Base-by-base conservation (phyloP, 208 protist genomes). In the Leptomonas pyrrhocoris region DNA sequence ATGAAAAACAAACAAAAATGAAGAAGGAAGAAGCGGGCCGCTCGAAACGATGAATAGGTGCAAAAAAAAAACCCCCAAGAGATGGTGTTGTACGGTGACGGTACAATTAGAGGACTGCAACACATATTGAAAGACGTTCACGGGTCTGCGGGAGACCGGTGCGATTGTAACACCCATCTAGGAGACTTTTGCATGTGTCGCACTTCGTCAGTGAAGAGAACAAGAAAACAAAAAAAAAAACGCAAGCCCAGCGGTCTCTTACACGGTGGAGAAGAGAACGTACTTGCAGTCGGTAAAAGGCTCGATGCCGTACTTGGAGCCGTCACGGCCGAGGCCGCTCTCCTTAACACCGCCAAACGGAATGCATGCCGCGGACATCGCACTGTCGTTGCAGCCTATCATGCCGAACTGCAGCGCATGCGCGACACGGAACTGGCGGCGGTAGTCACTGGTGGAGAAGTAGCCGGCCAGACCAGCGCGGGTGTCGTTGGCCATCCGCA, bases 281-380 rank as follows among this genome's bases (percentile, higher is more conserved):
- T 95, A 93, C 79, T 97, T 97, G 66, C 87, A 82, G 75, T 95
- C 81, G 27, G 90, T 38, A 62, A 90, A 97, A 1, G 84, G 68
- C n/a, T 97, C 88, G 58, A 95, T 95, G 56, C 93, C 93, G 64
- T 97, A 94, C 76, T 86, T 90, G 74, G 90, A 94, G 54, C 88
- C 93, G 61, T 97, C 94, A 12, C 88, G 84, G 18, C 94, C 95
- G 21, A 97, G 79, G 25, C 95, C 95, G 65, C 83, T 91, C 30
- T 94, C 87, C 77, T 98, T 98, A 27, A 94, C 64, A 6, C 94
- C 95, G 45, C 95, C 95, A 68, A 97, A 98, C 30, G 95, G 95
- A 0, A 85, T 78, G 43, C 49, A 63, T 13, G 91, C 80, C 16
- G 61, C 74, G 19, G 90, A 90, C 30, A 93, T 56, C 49, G 61